Evolutionary conservation across 805 yeast species (phyloP), one percentile per base, ranked within the genome.

Genomic region (Suhomyces vadensis): DNA sequence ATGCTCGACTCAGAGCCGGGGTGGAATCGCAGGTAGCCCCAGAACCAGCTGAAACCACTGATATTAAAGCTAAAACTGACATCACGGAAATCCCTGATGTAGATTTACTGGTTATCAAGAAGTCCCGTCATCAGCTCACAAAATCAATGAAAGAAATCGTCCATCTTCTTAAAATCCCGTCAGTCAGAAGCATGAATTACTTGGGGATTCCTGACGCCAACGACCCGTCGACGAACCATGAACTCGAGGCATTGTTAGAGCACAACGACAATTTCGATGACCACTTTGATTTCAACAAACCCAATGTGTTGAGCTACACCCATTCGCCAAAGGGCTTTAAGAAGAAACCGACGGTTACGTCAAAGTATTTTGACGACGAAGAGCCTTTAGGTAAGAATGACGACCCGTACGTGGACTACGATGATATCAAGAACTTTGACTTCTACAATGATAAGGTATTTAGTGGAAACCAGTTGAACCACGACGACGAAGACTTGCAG

Each of bases 131-230:
- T 27, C 71, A 65, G 42, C 54, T 68, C 26, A 60, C 67, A 5
- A 59, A 59, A 35, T 61, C 70, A 8, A 68, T 68, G 69, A 59
- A 58, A 37, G 72, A 68, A 41, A 62, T 68, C 8, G 56, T 65
- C 6, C 57, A 59, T 39, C 51, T 68, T 36, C 54, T 68, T 31
- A 61, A 61, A 44, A 59, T 63, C 4, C 72, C 72, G 3, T 37
- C 54, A 8, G 53, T 51, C 19, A 47, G 50, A 31, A 44, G 43
- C 24, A 38, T 49, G n/a, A 52, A 58, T 35, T 49, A 50, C 40
- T 43, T 60, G 42, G 53, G 55, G 21, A 39, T 61, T 3, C 62
- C 60, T 5, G 63, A 55, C 17, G 55, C 56, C 4, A 38, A 47
- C 29, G 49, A 47, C 16, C 16, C 20, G 11, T 24, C 43, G n/a